Base-by-base conservation (phyloP, 306 rosid genomes). In the Trichosanthes truncata region DNA sequence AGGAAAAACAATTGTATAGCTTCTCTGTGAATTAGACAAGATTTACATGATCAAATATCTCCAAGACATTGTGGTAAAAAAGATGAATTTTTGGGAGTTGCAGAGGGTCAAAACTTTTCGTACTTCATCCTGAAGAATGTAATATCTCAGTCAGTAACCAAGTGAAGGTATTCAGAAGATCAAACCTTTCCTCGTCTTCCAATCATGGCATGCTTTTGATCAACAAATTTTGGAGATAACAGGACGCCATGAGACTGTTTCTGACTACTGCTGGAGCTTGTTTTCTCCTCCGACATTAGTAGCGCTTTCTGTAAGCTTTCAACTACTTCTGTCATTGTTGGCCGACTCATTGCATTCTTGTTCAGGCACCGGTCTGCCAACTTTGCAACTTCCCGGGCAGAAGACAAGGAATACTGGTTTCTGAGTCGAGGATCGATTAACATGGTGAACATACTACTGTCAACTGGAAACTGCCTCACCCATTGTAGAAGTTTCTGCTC, bases 401-500 rank as follows among this genome's bases (percentile, higher is more conserved):
- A 89, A 25, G 33, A 43, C 21, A 69, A 65, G 26, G 98, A 86
- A 75, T 88, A 93, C 29, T 89, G 89, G 80, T 82, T 84, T 81
- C 89, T 77, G 66, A 96, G 89, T 38, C 91, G 83, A 9, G 92
- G 94, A 71, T 96, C 99, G 0, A 96, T 90, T 80, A 93, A 85
- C 81, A 78, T 88, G 84, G 87, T 88, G 91, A 96, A 91, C 80
- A 83, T 87, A 15, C 77, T 78, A 80, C 85, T 80, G 35, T 90
- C 87, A n/a, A 89, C 88, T 21, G 99, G 97, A 81, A 82, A 93
- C 10, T 85, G 89, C 68, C 80, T 88, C 80, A 93, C 96, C 99
- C 98, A 96, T 8, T 85, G 80, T 72, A 96, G 57, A 67, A 96
- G 99, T 85, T 89, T 96, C 82, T 90, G 96, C 82, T 96, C 93